Evolutionary conservation across 495 filamentous ascomycete genomes (phyloP).

Genomic region (Penicillium tannophilum): DNA sequence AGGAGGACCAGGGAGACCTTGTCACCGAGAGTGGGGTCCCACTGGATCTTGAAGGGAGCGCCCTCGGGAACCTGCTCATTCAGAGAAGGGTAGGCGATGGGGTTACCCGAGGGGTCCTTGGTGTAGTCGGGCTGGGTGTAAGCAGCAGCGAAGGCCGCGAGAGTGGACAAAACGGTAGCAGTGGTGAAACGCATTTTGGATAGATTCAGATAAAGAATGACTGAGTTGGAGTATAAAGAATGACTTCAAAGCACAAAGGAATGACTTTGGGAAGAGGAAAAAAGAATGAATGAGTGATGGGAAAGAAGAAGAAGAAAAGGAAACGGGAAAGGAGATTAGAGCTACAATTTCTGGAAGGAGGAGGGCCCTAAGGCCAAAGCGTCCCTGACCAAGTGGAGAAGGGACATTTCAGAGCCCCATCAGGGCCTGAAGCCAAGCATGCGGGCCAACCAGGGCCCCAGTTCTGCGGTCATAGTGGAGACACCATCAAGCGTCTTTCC

Average conservation of each 20-base stretch:
- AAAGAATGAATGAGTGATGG: slow-evolving; percentile 18
- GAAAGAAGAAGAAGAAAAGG: slow-evolving; percentile 20
- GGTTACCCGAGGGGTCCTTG: slow-evolving; percentile 55
- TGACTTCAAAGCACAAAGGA: slow-evolving; percentile 20
- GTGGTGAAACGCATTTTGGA: slow-evolving; percentile 56
- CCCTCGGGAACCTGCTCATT: slow-evolving; percentile 57
- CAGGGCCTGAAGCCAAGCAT: slow-evolving; percentile 3
- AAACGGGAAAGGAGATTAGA: slow-evolving; percentile 18
- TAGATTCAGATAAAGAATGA: slow-evolving; percentile 25
- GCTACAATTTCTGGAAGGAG: slow-evolving; percentile 15
- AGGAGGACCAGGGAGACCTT: slow-evolving; percentile 64
- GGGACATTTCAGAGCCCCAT: slow-evolving; percentile 10
- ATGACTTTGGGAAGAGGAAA: slow-evolving; percentile 24
- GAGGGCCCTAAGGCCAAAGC: slow-evolving; percentile 21
- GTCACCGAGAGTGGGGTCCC: slow-evolving; percentile 50
- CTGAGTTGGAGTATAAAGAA: slow-evolving; percentile 31
- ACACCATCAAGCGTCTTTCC: not conserved
- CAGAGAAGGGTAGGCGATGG: slow-evolving; percentile 55
- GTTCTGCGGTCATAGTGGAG: slow-evolving; percentile 2
- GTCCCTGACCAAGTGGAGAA: slow-evolving; percentile 11
- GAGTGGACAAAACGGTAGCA: slow-evolving; percentile 45
- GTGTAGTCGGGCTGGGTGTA: slow-evolving; percentile 53
- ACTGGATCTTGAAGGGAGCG: slow-evolving; percentile 61
- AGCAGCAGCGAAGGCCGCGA: slow-evolving; percentile 55
- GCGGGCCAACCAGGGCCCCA: slow-evolving; percentile 6